A percentile compares a stretch with the other conserved stretches of the same genome.
phyloP scores from a whole-genome alignment of 2,329 filamentous ascomycete species.

The Fusarium verrucosum region DNA sequence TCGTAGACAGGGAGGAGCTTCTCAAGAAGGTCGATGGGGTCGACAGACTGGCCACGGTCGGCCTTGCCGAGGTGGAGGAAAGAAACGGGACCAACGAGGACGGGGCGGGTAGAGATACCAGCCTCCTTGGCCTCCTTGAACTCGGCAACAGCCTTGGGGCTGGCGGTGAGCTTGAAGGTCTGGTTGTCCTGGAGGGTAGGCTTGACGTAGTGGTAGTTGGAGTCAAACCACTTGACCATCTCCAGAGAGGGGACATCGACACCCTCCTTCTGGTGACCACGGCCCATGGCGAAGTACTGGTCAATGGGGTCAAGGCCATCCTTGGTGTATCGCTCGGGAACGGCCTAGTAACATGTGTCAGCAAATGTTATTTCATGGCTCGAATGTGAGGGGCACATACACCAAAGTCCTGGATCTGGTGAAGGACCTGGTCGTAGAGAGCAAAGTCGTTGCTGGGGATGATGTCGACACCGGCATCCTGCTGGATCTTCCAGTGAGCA shows the following conservation, averaged over 20 bases:
- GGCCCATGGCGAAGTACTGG: constrained; percentile 99
- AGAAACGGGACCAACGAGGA: constrained; percentile 93
- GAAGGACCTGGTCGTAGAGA: constrained; percentile 96
- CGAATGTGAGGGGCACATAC: constrained; percentile 63
- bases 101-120: constrained; percentile 90
- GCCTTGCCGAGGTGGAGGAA: constrained; percentile 99
- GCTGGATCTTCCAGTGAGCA: constrained; percentile 99
- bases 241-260: constrained; percentile 94
- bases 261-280: constrained; percentile 95
- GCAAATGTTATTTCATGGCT: not conserved
- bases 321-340: constrained; percentile 92
- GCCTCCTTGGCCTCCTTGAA: constrained; percentile 98
- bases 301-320: constrained; percentile 88
- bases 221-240: constrained; percentile 99
- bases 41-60: constrained; percentile 91
- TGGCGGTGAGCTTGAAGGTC: constrained; percentile 86
- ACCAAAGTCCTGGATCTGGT: constrained; percentile 98
- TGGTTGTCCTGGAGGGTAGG: constrained; percentile 97
- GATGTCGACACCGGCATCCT: constrained; percentile 95
- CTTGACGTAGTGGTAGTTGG: constrained; percentile 99
- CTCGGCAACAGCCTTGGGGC: constrained; percentile 93
- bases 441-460: constrained; percentile 99
- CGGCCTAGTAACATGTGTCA: constrained; percentile 64
- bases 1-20: constrained; percentile 95
- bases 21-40: constrained; percentile 92